phyloP scores from a whole-genome alignment of 352 stramenopile genomes.

The Phytophthora tentaculata region DNA sequence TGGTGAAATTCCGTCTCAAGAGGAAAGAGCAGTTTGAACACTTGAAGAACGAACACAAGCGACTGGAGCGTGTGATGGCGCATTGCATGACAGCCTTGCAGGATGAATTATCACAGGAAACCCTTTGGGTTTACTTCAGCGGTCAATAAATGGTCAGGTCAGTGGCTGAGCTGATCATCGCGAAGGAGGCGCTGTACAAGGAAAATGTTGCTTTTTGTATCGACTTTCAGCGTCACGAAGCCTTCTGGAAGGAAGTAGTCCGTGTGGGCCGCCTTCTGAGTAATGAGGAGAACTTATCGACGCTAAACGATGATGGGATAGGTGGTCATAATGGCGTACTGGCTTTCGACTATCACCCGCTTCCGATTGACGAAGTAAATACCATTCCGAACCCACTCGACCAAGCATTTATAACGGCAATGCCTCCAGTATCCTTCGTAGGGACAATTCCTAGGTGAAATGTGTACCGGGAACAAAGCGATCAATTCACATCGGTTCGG shows the following conservation, averaged over 20 bases:
- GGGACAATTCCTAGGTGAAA: background rate
- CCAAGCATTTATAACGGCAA: background rate
- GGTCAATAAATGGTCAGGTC: background rate
- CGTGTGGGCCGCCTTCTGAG: background rate
- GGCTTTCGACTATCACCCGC: background rate
- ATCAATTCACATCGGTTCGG: background rate
- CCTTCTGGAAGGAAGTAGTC: background rate
- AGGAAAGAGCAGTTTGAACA: background rate
- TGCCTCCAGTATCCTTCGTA: background rate
- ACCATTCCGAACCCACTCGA: background rate
- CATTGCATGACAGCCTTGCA: background rate
- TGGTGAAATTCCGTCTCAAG: background rate
- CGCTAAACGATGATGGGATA: background rate
- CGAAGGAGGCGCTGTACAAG: background rate
- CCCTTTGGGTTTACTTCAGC: background rate
- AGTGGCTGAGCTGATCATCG: background rate
- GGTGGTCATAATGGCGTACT: background rate
- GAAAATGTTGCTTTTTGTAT: background rate
- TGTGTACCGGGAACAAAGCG: background rate
- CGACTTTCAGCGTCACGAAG: background rate
- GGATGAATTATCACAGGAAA: background rate
- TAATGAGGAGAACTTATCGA: background rate
- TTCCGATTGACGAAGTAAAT: background rate
- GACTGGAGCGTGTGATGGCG: background rate
- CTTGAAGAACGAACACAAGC: background rate